Evolutionary conservation across 2,329 filamentous ascomycete genomes (phyloP).

Genomic region (Teratosphaeria viscida): DNA sequence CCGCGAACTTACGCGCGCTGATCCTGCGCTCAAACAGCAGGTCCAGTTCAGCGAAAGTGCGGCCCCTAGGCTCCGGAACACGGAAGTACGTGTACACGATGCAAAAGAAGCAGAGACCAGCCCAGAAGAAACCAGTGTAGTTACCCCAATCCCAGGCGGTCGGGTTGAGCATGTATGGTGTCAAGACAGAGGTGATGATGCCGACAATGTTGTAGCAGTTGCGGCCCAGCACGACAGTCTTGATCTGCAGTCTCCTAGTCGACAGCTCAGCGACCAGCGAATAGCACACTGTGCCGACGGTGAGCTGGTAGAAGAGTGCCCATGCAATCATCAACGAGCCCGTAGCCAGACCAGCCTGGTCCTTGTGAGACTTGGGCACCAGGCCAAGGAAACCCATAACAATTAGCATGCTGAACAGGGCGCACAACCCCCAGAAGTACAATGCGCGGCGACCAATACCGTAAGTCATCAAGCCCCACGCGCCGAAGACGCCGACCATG

Average conservation of each 20-base stretch:
- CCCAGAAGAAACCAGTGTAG: constrained; percentile 82
- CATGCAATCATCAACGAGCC: constrained; percentile 78
- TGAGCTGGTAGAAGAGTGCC: constrained; percentile 75
- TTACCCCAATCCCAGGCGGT: constrained; percentile 80
- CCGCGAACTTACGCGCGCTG: constrained; percentile 61
- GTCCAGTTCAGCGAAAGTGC: constrained; percentile 79
- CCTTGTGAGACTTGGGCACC: constrained; percentile 49
- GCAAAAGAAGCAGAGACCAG: constrained; percentile 67
- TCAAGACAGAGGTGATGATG: constrained; percentile 72
- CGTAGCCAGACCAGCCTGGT: constrained; percentile 60
- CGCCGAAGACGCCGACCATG: constrained; percentile 70
- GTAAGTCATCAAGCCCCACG: constrained; percentile 68
- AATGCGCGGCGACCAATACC: constrained; percentile 66
- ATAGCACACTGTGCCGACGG: constrained; percentile 82
- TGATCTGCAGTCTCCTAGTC: constrained; percentile 73
- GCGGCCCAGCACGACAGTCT: constrained; percentile 79
- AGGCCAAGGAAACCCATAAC: constrained; percentile 76
- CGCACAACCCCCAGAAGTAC: constrained; percentile 65
- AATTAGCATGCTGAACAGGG: constrained; percentile 65
- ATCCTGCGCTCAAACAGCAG: constrained; percentile 67
- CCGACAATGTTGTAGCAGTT: constrained; percentile 68
- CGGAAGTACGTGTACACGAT: constrained; percentile 69
- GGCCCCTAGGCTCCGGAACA: constrained; percentile 37
- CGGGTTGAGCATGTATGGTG: constrained; percentile 89
- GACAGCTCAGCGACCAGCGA: constrained; percentile 79